phyloP scores from a whole-genome alignment of 2,329 filamentous ascomycete genomes.

The Lithohypha guttulata region DNA sequence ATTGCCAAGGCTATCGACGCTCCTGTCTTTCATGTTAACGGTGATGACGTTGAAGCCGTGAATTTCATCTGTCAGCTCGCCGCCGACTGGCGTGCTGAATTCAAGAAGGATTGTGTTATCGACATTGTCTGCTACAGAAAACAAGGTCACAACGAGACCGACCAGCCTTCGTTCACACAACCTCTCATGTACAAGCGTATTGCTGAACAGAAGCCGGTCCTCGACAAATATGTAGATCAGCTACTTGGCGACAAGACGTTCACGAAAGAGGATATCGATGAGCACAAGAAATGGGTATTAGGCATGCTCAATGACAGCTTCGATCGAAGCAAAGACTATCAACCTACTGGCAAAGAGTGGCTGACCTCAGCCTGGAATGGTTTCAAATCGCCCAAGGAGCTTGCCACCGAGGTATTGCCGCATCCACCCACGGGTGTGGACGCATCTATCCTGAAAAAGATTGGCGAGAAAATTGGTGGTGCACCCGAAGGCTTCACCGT shows the following conservation, averaged over 20 bases:
- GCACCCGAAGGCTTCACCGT: constrained; percentile 76
- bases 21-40: constrained; percentile 98
- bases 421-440: constrained; percentile 81
- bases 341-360: constrained; percentile 95
- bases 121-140: constrained; percentile 99
- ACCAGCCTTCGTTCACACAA: constrained; percentile 99
- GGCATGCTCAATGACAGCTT: constrained; percentile 98
- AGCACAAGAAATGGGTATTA: constrained; percentile 99
- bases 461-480: constrained; percentile 68
- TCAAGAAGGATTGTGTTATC: constrained; percentile 96
- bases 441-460: constrained; percentile 61
- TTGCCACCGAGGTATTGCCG: constrained; percentile 85
- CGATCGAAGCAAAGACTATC: constrained; percentile 92
- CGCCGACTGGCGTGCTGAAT: constrained; percentile 95
- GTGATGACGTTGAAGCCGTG: constrained; percentile 93
- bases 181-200: constrained; percentile 99
- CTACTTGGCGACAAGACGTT: constrained; percentile 87
- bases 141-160: constrained; percentile 98
- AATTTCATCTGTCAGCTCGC: constrained; percentile 97
- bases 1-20: constrained; percentile 98
- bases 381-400: constrained; percentile 97
- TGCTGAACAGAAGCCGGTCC: constrained; percentile 66
- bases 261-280: constrained; percentile 92
- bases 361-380: constrained; percentile 98
- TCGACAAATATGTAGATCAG: constrained; percentile 86